Conservation (phyloP, 768 basidiomycete genomes). For the Coprinopsis cinerea region DNA sequence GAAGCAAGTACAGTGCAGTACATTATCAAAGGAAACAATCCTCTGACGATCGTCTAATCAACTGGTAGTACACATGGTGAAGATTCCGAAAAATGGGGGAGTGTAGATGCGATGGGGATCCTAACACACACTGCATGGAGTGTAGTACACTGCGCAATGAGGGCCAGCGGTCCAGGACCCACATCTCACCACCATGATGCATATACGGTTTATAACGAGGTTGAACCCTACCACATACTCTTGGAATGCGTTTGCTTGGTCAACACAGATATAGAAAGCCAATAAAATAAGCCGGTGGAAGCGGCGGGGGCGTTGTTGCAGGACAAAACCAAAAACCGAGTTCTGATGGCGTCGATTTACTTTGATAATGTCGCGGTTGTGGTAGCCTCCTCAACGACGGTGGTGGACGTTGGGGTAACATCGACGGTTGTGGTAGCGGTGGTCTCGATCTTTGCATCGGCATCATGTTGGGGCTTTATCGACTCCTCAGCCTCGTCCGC, state of each 20-base stretch:
- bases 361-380: neutral
- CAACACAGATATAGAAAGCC: neutral
- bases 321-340: too few species aligned
- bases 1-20: neutral
- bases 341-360: too few species aligned
- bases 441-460: neutral
- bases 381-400: neutral
- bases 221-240: neutral
- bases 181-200: neutral
- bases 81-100: neutral
- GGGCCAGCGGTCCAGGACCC: too few species aligned
- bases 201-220: neutral
- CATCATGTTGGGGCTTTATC: neutral
- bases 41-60: neutral
- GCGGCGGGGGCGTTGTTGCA: neutral
- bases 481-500: neutral
- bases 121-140: neutral
- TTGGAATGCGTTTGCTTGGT: neutral
- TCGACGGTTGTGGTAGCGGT: slow-evolving; percentile 1
- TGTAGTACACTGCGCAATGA: too few species aligned
- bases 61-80: neutral
- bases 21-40: neutral
- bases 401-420: neutral
- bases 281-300: slow-evolving; percentile 6
- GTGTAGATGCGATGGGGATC: neutral